A percentile compares a stretch with the other conserved stretches of the same genome.
phyloP scores from a whole-genome alignment of 768 basidiomycete genomes.

The Auricularia cornea region DNA sequence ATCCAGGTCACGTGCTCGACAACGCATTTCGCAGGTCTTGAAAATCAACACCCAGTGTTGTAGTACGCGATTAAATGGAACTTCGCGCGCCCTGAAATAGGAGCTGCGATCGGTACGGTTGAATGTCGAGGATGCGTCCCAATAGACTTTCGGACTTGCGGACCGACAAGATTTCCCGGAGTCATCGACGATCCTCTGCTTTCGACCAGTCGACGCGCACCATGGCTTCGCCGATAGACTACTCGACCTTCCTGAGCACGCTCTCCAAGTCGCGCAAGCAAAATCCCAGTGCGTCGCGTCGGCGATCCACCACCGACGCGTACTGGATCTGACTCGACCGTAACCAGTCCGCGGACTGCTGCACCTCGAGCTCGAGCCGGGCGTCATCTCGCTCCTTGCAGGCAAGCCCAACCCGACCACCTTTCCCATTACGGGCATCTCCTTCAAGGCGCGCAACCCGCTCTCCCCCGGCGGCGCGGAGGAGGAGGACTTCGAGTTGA shows the following conservation, averaged over 20 bases:
- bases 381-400: slow-evolving; percentile 73
- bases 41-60: no score
- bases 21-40: no score
- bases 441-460: slow-evolving; percentile 38
- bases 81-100: no score
- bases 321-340: neutral
- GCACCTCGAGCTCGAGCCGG: slow-evolving; percentile 70
- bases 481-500: slow-evolving; percentile 45
- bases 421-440: slow-evolving; percentile 83
- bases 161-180: neutral
- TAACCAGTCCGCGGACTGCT: slow-evolving; percentile 50
- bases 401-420: slow-evolving; percentile 88
- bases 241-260: neutral
- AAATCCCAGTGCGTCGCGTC: neutral
- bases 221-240: neutral
- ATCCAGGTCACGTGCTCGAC: no score
- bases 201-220: neutral
- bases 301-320: neutral
- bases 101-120: no score
- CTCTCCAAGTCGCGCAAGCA: neutral
- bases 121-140: no score
- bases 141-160: no score
- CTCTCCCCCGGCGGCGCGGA: slow-evolving; percentile 38
- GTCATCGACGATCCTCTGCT: neutral
- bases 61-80: no score